Base-by-base conservation (phyloP, 1,284 basidiomycete species). In the Malassezia japonica region DNA sequence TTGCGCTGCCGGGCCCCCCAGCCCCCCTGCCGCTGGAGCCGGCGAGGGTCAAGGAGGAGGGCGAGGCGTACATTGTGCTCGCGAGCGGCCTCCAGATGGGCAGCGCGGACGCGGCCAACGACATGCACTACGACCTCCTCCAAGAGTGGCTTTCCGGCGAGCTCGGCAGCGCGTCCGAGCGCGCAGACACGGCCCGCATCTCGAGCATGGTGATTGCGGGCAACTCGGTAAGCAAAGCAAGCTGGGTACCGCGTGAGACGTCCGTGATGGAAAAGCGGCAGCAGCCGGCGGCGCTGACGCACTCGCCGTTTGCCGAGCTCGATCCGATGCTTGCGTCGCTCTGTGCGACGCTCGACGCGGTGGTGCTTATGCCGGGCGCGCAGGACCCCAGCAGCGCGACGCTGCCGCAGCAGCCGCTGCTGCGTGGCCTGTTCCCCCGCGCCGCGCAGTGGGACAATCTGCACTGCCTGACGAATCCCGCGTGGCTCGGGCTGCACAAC, bases 351-450 rank as follows among this genome's bases (percentile, higher is more conserved):
- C 41, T 54, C 15, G 46, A 48, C 18, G 20, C 51, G 27, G 46
- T 54, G n/a, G 35, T 48, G 12, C 9, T 65, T 83, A 86, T 4
- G 77, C 86, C 92, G 0, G 91, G 92, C 10, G 80, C 83, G 42
- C 78, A 79, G 34, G 92, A 99, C 73, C 92, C 92, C 1, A 81
- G 88, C 6, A 87, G 86, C 0, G 79, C 81, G 0, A 87, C 92
- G 24, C 76, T 99, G 48, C 94, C 94, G 1, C 94, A 99, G 70
- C 92, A 96, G 70, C 80, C 87, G 0, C 79, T 98, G 61, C 94
- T 94, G 32, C 81, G 83, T 37, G 85, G 87, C 4, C 89, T 99
- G 81, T 85, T 99, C 57, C 86, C 87, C 18, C 77, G 79, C 1
- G 74, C 76, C 18, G 55, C 58, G 24, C 46, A 50, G 12, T 78